Base-by-base conservation (phyloP, 2,329 filamentous ascomycete species). In the Rutstroemia sp. region DNA sequence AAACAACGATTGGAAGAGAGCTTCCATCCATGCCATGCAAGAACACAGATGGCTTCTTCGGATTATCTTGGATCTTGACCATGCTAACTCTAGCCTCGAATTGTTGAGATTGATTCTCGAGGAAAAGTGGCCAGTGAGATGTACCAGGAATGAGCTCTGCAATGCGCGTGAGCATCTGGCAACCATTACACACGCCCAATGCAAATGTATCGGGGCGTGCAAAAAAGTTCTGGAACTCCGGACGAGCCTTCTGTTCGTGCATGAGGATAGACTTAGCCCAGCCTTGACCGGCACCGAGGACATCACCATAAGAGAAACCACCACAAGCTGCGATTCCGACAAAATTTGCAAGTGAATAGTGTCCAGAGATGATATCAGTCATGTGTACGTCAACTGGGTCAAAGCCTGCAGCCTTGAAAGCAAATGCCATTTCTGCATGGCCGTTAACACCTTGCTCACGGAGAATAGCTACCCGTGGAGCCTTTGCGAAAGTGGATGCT, bases 341-440 rank as follows among this genome's bases (percentile, higher is more conserved):
- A 71, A 96, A 96, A 61, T 85, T 86, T 42, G 85, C 79, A 8
- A 99, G 83, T 0, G 89, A 91, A 25, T 55, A 55, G 60, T 89
- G 84, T 16, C 88, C 87, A 10, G 83, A 84, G 23, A 89, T 84
- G 56, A 97, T 85, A 66, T 97, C 92, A 3, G 88, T 94, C 94
- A 99, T 97, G 78, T 96, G 92, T 1, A 97, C 87, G 68, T 99
- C 92, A 48, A 97, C 82, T 14, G 92, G 84, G 50, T 91, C 86
- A 75, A 97, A 97, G 39, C 92, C 92, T 45, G 94, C 92, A 38
- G 85, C 84, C 62, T 87, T 85, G 79, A 97, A 97, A 49, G 92
- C 91, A 68, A 95, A 97, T 1, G 94, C 94, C 89, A 99, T 95
- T 72, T 99, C 94, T n/a, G 90, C 86, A 66, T 96, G 84, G 44